A percentile compares a stretch with the other conserved stretches of the same genome.
phyloP scores from a whole-genome alignment of 306 rosid species.

The Pyrus bretschneideri region DNA sequence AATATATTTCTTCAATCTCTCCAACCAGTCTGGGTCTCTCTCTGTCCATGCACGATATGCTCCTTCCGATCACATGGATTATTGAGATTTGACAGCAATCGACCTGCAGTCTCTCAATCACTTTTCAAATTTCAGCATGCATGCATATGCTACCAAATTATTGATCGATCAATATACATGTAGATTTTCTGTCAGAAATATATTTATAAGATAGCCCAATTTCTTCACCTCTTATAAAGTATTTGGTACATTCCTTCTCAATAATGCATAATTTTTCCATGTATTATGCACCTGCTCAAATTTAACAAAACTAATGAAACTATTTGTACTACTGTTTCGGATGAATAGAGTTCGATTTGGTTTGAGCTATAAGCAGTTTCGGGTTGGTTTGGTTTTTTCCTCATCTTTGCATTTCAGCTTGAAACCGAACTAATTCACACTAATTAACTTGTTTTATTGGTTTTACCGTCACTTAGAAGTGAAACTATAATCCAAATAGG shows the following conservation, averaged over 20 bases:
- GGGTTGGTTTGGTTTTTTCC: background rate
- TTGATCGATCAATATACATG: background rate
- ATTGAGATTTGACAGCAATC: background rate
- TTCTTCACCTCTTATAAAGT: background rate
- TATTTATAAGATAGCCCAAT: background rate
- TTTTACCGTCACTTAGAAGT: too few species aligned
- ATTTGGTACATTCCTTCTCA: background rate
- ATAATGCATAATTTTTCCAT: background rate
- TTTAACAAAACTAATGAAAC: background rate
- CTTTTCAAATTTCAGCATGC: background rate
- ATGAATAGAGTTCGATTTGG: too few species aligned
- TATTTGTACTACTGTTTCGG: background rate
- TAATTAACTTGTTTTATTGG: background rate
- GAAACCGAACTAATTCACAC: background rate
- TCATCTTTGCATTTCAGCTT: background rate
- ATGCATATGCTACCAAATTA: background rate
- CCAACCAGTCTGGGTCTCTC: background rate
- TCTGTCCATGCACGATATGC: background rate
- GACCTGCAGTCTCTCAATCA: background rate
- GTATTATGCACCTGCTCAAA: background rate
- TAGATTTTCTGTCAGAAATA: background rate
- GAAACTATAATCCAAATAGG: too few species aligned
- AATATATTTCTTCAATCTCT: background rate
- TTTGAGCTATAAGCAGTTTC: background rate
- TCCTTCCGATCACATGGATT: conserved; percentile 18